Base-by-base conservation (phyloP, 2,329 filamentous ascomycete genomes). In the Domatiomyces catenatus region DNA sequence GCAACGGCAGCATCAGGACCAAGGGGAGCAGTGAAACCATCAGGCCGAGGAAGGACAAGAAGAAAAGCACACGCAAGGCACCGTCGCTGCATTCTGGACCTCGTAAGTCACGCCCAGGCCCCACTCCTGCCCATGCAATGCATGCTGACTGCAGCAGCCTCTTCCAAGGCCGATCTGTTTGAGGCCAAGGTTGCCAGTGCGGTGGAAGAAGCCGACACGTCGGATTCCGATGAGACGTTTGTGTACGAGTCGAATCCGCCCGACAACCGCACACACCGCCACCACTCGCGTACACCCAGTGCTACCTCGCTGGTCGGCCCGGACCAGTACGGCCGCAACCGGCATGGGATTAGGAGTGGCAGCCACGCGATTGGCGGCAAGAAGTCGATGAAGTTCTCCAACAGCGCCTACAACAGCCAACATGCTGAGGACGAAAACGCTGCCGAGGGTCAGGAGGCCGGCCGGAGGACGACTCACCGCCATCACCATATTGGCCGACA, bases 11-110 rank as follows among this genome's bases (percentile, higher is more conserved):
- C 56, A 71, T 98, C 44, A 83, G 87, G 59, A 77, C 86, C 52
- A 94, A 94, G 65, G 81, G 84, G 6, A 96, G 90, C 67, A 85
- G 81, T n/a, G 92, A 98, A 66, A 98, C 92, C 0, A 95, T 98
- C 59, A 80, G 87, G 45, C 89, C 92, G 1, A 92, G 83, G 70
- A 95, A 92, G 70, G 87, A 95, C 49, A 90, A 90, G 71, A 94
- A 86, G 71, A 88, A 81, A 67, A 69, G 75, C 36, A 69, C 75
- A 46, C 81, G 88, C 54, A 94, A 94, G 67, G 77, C 86, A 52
- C 75, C 86, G 48, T 73, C 71, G 20, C 53, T 70, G 20, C 57
- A 63, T 47, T 52, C 61, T 20, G 62, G 61, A 44, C 61, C 32
- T 8, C 32, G 54, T 39, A 53, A 59, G 57, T 53, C 47, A 53